Conservation (phyloP, 305 asterid species). For the Nicotiana rustica region DNA sequence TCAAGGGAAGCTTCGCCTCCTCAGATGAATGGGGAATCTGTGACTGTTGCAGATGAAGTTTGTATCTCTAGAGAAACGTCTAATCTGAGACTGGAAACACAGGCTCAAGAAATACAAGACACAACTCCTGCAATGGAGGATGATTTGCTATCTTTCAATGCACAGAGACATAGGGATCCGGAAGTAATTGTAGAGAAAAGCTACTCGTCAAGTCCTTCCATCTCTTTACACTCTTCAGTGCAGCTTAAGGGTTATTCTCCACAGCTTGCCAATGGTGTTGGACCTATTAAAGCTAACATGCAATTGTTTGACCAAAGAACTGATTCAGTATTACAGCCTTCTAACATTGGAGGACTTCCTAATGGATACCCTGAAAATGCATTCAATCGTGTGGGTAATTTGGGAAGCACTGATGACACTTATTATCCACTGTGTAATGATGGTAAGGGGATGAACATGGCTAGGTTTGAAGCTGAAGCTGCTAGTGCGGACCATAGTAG, state of each 20-base stretch:
- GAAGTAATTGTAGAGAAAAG: slow-evolving; percentile 53
- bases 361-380: slow-evolving; percentile 52
- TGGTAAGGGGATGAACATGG: slow-evolving; percentile 45
- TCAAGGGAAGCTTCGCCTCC: slow-evolving; percentile 47
- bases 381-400: slow-evolving; percentile 43
- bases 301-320: slow-evolving; percentile 56
- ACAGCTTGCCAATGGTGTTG: slow-evolving; percentile 42
- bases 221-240: slow-evolving; percentile 46
- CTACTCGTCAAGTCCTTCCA: slow-evolving; percentile 49
- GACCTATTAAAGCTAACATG: slow-evolving; percentile 50
- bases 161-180: slow-evolving; percentile 72
- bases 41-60: slow-evolving; percentile 42
- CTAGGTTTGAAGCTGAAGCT: slow-evolving; percentile 59
- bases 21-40: slow-evolving; percentile 46
- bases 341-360: slow-evolving; percentile 51
- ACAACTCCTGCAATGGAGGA: slow-evolving; percentile 55
- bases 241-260: slow-evolving; percentile 46
- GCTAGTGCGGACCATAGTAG: slow-evolving; percentile 41
- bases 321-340: slow-evolving; percentile 53
- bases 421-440: slow-evolving; percentile 47
- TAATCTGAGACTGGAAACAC: slow-evolving; percentile 47
- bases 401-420: slow-evolving; percentile 48
- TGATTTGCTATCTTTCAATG: slow-evolving; percentile 61
- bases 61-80: slow-evolving; percentile 40
- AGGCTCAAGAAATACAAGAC: slow-evolving; percentile 41